Conservation (phyloP, 805 yeast species). For the Kodamaea kakaduensis region DNA sequence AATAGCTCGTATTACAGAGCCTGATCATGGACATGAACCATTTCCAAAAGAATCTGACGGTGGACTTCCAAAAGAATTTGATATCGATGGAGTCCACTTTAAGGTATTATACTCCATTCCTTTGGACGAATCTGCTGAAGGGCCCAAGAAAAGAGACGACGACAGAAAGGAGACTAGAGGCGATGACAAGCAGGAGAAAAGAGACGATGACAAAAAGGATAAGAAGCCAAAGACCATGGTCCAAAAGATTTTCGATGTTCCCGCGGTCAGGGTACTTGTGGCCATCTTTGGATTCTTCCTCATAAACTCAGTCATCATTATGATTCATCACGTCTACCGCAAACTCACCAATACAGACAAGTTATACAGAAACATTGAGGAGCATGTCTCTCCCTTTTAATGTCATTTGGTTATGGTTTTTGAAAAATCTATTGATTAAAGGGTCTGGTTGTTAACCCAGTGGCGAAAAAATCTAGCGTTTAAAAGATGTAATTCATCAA, state of each 20-base stretch:
- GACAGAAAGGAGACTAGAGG: background rate
- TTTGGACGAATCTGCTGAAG: background rate
- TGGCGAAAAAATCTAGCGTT: no score
- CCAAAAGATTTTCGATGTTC: constrained; percentile 16
- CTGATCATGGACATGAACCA: no score
- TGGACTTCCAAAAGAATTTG: no score
- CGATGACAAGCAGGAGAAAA: constrained; percentile 2
- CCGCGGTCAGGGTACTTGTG: constrained; percentile 31
- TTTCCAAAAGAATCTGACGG: no score
- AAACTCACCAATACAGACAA: constrained; percentile 25
- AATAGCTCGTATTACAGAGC: background rate
- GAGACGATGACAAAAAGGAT: constrained; percentile 1
- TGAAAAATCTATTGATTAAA: no score
- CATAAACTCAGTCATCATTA: constrained; percentile 34
- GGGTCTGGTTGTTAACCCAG: no score
- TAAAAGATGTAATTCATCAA: no score
- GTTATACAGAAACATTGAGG: constrained; percentile 34
- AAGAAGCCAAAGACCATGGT: constrained; percentile 7
- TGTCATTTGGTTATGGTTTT: no score
- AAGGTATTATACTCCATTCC: background rate
- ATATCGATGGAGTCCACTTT: no score
- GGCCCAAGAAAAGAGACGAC: background rate
- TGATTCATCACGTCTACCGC: constrained; percentile 36
- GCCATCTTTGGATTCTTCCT: constrained; percentile 33
- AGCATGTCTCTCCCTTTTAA: constrained; percentile 33